Base-by-base conservation (phyloP, 768 basidiomycete genomes). In the Russula olivacea region DNA sequence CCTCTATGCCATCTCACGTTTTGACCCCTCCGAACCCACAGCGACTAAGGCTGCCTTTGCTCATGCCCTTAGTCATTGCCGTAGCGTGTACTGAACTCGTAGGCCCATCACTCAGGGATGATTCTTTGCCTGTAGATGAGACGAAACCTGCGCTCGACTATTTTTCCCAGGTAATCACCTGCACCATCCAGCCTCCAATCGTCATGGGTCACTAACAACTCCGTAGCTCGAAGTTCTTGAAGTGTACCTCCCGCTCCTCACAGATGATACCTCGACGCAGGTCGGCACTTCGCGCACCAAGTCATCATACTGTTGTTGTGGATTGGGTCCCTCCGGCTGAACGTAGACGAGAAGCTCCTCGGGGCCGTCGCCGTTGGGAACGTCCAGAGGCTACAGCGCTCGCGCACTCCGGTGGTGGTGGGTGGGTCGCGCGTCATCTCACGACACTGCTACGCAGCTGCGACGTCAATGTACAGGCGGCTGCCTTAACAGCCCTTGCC, bases 331-430 rank as follows among this genome's bases (percentile, higher is more conserved):
- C 87, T 8, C 80, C 75, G 0, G 68, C 72, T 0, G 86, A 89
- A 23, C 75, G 87, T 21, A 69, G 76, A 45, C 80, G 77, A 64
- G 84, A 85, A 56, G 75, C 78, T 36, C 48, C 63, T 28, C 85
- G 80, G 65, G 78, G 78, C 2, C 82, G 82, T 61, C 79, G 89
- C 1, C 87, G 89, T 4, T 92, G 89, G 89, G 89, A 91, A 74
- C 86, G 84, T 69, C 75, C 79, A 0, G 77, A 80, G 0, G 68
- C 76, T 28, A 73, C 75, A 4, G 75, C 72, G 14, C 75, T 79
- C 2, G 72, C 78, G 0, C 61, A 55, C 23, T 57, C 61, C 10
- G n/a, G n/a, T n/a, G 58, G 60, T 41, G 73, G 73, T 38, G 81
- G 82, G 0, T 88, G 88, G 86, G 81, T 83, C 10, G 79, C 81